Evolutionary conservation across 2,329 filamentous ascomycete genomes (phyloP), one percentile per base, ranked within the genome.

Genomic region (Verticillium zaregamsianum): DNA sequence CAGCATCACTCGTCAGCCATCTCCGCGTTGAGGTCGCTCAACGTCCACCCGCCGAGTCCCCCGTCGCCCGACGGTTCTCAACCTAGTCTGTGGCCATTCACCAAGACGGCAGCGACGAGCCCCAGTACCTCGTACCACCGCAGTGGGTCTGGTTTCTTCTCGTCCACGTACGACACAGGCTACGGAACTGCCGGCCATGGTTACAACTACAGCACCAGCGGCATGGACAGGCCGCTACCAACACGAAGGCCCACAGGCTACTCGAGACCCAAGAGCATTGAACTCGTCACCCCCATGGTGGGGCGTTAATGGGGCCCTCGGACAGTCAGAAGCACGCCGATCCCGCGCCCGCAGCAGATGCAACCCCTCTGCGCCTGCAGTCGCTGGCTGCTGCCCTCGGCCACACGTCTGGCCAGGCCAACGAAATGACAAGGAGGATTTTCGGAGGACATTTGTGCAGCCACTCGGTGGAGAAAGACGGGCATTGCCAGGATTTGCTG

Each of bases 261-360:
- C 72, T 79, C 83, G 66, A 78, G 86, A 56, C 84, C 85, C 37
- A 86, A 82, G 74, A 87, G 85, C 74, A 86, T 87, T 67, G 85
- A 88, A 74, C 78, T 88, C 25, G 84, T 88, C 55, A 87, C 85
- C 58, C 86, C 86, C 37, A 80, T 86, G 73, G 71, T 84, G 66
- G 78, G 82, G 59, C 79, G 81, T 67, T 86, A n/a, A 49, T 49
- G 45, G 45, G 45, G 45, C 45, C n/a, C 45, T 49, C 45, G 45
- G 45, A 49, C 45, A 25, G 23, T 23, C n/a, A 23, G 45, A 49
- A 23, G 45, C 9, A 49, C 45, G 45, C 45, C n/a, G 45, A 49
- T 49, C 45, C n/a, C 20, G 20, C 45, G 45, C 45, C 45, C 45
- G 45, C n/a, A 49, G n/a, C n/a, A 23, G 20, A 25, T 23, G n/a